Evolutionary conservation across 495 filamentous ascomycete genomes (phyloP).

Genomic region (Penicillium waksmanii): DNA sequence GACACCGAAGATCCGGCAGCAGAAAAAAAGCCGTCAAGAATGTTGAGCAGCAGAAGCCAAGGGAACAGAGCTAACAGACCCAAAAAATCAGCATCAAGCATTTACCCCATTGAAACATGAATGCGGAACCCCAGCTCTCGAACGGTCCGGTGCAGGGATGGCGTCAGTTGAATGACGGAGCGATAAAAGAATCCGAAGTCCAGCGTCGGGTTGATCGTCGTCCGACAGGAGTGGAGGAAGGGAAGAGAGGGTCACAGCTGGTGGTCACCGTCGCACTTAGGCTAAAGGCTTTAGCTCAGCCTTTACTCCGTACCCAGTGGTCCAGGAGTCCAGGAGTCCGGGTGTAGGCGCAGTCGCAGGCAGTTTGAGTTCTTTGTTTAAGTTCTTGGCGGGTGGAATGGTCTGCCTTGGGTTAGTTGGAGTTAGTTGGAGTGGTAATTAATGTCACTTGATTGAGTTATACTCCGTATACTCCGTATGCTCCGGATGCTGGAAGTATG

Average conservation of each 20-base stretch:
- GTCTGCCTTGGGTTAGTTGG: neutral
- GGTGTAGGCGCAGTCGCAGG: neutral
- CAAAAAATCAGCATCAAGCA: neutral
- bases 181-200: slow-evolving; percentile 2
- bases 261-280: neutral
- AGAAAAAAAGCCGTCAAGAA: slow-evolving; percentile 1
- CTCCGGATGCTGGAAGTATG: too few species aligned
- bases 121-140: neutral
- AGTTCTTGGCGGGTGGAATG: neutral
- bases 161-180: slow-evolving; percentile 5
- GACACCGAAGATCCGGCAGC: neutral
- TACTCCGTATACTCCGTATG: too few species aligned
- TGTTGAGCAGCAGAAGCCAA: neutral
- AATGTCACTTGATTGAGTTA: too few species aligned
- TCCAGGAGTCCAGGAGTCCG: neutral
- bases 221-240: neutral
- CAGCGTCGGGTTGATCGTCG: slow-evolving; percentile 4
- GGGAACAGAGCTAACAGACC: neutral
- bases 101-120: slow-evolving; percentile 4
- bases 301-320: too few species aligned
- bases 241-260: neutral
- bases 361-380: neutral
- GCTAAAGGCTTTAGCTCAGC: neutral
- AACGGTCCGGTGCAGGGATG: neutral
- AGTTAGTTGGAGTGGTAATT: too few species aligned